Percentiles rank a stretch among this genome's conserved stretches.
These are phyloP conservation scores for Botryosphaeria dothidea DNA, from an alignment of 2,329 filamentous ascomycete species.

Conservation along the genomic window DNA sequence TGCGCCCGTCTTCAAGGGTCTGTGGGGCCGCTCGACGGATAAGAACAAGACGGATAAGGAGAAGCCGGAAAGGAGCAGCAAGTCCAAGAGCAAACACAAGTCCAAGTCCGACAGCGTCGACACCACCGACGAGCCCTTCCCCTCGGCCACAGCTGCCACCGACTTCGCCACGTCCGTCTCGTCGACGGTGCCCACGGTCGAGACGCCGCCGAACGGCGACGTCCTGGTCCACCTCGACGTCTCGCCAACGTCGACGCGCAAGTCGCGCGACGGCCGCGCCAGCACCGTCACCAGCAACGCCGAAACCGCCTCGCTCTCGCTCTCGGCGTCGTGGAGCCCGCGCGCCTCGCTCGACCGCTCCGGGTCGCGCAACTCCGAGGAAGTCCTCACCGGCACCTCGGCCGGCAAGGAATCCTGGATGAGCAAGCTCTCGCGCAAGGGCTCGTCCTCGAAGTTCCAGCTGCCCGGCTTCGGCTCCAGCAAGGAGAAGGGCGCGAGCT, in stretches of 20 bases:
- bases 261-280: slow-evolving; percentile 15
- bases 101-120: not conserved
- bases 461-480: slow-evolving; percentile 30
- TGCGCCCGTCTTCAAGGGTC: slow-evolving; percentile 70
- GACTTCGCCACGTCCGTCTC: slow-evolving; percentile 29
- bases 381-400: slow-evolving; percentile 27
- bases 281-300: slow-evolving; percentile 18
- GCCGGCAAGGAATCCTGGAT: slow-evolving; percentile 49
- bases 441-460: slow-evolving; percentile 46
- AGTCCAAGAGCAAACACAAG: not conserved
- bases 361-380: slow-evolving; percentile 39
- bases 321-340: slow-evolving; percentile 31
- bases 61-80: not conserved
- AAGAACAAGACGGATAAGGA: slow-evolving; percentile 12
- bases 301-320: slow-evolving; percentile 1
- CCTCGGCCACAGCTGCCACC: slow-evolving; percentile 28
- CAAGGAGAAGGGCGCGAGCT: slow-evolving; percentile 22
- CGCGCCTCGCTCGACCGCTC: slow-evolving; percentile 43
- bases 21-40: slow-evolving; percentile 11
- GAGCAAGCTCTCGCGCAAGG: slow-evolving; percentile 52
- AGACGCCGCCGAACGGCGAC: not conserved
- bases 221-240: not conserved
- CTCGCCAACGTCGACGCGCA: slow-evolving; percentile 24
- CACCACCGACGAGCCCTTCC: not conserved
- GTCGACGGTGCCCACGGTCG: not conserved